phyloP scores from a whole-genome alignment of 116 monocot genomes.

The Papilionanthe hybrid region DNA sequence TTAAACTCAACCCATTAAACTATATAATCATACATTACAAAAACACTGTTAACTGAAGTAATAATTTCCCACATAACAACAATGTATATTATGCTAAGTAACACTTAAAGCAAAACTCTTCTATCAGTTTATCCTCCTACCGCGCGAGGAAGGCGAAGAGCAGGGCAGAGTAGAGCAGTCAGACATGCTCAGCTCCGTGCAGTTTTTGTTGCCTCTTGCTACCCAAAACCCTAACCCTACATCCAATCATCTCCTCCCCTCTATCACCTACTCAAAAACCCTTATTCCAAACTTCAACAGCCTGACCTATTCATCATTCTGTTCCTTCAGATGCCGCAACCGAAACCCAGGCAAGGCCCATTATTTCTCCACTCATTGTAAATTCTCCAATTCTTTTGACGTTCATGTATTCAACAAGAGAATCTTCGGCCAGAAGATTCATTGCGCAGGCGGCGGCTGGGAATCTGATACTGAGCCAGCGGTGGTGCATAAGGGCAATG shows the following conservation, averaged over 20 bases:
- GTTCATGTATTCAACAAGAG: not conserved
- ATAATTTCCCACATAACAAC: no score
- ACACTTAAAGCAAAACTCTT: not conserved
- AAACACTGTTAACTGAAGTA: no score
- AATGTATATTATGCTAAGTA: no score
- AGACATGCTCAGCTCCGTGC: not conserved
- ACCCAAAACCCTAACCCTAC: slow-evolving; percentile 35
- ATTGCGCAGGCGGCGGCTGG: not conserved
- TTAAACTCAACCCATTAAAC: no score
- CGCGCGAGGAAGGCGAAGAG: not conserved
- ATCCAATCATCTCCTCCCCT: slow-evolving; percentile 14
- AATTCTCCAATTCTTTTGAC: slow-evolving; percentile 7
- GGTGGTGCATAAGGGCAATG: slow-evolving; percentile 11
- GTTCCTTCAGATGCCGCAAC: slow-evolving; percentile 2
- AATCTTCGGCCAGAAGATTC: not conserved
- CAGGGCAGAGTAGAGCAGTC: not conserved
- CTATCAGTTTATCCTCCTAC: not conserved
- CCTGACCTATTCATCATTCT: not conserved
- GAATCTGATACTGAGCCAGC: slow-evolving; percentile 16
- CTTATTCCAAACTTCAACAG: slow-evolving; percentile 3
- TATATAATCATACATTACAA: no score
- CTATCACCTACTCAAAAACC: slow-evolving; percentile 5
- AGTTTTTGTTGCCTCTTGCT: slow-evolving; percentile 27
- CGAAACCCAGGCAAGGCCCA: not conserved
- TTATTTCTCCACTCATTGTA: slow-evolving; percentile 5